Conservation (phyloP, 2,329 filamentous ascomycete genomes). For the Boeremia lycopersici region DNA sequence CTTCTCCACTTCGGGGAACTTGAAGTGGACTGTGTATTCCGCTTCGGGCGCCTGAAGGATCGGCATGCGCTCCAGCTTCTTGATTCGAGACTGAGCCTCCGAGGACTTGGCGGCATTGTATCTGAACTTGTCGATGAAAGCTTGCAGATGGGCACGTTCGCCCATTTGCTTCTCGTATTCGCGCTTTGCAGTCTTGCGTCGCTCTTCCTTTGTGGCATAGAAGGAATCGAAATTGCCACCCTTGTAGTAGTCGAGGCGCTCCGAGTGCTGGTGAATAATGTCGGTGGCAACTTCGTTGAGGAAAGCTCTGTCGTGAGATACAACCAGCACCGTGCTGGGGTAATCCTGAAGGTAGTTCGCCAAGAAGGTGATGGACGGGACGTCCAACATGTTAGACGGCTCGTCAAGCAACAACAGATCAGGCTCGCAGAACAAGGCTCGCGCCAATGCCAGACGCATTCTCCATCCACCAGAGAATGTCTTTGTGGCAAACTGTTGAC, state of each 20-base stretch:
- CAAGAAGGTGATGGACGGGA: slow-evolving; percentile 98
- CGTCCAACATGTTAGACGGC: slow-evolving; percentile 99
- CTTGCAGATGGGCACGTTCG: slow-evolving; percentile 87
- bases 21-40: slow-evolving; percentile 96
- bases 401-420: slow-evolving; percentile 96
- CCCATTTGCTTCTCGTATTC: slow-evolving; percentile 99
- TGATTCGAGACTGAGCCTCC: slow-evolving; percentile 97
- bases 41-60: slow-evolving; percentile 86
- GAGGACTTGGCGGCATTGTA: slow-evolving; percentile 99
- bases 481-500: slow-evolving; percentile 91
- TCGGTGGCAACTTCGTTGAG: slow-evolving; percentile 99
- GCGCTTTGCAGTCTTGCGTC: slow-evolving; percentile 92
- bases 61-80: slow-evolving; percentile 98
- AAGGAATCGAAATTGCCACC: slow-evolving; percentile 80
- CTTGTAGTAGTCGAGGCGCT: slow-evolving; percentile 97
- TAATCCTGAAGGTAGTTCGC: slow-evolving; percentile 93
- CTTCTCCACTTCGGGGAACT: slow-evolving; percentile 97
- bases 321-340: slow-evolving; percentile 92
- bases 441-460: slow-evolving; percentile 93
- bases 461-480: slow-evolving; percentile 99
- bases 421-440: slow-evolving; percentile 97
- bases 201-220: slow-evolving; percentile 95
- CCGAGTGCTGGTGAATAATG: slow-evolving; percentile 97
- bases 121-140: slow-evolving; percentile 99
- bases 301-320: slow-evolving; percentile 98